A percentile compares a stretch with the other conserved stretches of the same genome.
These are phyloP conservation scores for Chlorella sp. DNA, from an alignment of 139 green algal genomes.

Conservation along the genomic window DNA sequence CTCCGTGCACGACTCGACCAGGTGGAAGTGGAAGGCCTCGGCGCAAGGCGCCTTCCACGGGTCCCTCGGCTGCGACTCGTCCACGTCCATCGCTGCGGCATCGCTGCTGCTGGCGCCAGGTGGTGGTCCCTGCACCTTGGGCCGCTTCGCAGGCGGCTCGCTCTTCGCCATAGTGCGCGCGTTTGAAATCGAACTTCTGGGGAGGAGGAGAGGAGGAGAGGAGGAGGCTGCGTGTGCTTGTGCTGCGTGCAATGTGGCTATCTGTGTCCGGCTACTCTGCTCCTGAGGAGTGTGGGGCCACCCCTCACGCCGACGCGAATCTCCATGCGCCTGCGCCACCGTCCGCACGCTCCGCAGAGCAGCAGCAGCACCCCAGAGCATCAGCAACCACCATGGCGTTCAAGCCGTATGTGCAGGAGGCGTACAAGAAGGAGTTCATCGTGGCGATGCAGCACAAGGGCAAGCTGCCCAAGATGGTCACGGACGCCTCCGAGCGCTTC, in stretches of 20 bases:
- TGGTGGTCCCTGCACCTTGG: neutral
- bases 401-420: conserved; percentile 1
- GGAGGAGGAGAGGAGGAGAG: neutral
- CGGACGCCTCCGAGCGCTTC: conserved; percentile 2
- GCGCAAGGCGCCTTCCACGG: neutral
- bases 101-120: neutral
- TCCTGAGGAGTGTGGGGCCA: neutral
- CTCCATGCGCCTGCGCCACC: neutral
- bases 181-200: neutral
- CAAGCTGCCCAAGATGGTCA: neutral
- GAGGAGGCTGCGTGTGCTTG: too few relatives aligned
- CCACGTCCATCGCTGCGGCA: neutral
- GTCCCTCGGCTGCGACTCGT: neutral
- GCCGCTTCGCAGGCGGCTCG: neutral
- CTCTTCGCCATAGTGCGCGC: neutral
- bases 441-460: neutral
- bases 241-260: neutral
- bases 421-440: conserved; percentile 5
- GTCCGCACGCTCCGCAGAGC: neutral
- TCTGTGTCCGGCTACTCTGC: neutral
- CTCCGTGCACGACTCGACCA: neutral
- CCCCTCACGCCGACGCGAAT: neutral
- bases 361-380: neutral
- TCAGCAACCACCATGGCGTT: neutral
- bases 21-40: neutral